A percentile compares a stretch with the other conserved stretches of the same genome.
Evolutionary conservation across 768 basidiomycete genomes (phyloP).

Genomic region (Podaxis sp.): DNA sequence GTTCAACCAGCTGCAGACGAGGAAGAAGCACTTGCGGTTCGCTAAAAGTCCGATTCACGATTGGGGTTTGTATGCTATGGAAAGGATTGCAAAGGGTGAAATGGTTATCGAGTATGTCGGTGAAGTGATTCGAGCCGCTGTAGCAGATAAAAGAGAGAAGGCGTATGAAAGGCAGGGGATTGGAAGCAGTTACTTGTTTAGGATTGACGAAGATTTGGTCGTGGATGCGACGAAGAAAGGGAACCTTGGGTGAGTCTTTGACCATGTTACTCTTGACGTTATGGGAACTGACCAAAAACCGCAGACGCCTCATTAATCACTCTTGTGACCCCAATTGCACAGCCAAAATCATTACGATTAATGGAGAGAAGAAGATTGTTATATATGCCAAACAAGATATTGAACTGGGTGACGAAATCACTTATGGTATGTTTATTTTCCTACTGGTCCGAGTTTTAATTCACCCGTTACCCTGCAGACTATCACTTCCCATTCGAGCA

Average conservation of each 20-base stretch:
- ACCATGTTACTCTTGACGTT: constrained; percentile 11
- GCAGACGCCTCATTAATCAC: constrained; percentile 95
- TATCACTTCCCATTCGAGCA: constrained; percentile 99
- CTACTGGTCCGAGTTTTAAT: neutral
- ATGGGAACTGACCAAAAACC: constrained; percentile 7
- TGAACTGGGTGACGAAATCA: constrained; percentile 96
- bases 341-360: constrained; percentile 89
- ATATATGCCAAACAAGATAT: constrained; percentile 98
- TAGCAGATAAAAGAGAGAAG: constrained; percentile 97
- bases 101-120: constrained; percentile 99
- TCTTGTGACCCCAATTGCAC: constrained; percentile 96
- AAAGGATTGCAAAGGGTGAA: constrained; percentile 88
- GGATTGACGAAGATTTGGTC: constrained; percentile 96
- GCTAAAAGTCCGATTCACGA: constrained; percentile 95
- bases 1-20: constrained; percentile 96
- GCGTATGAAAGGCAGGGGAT: constrained; percentile 96
- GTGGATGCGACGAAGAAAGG: constrained; percentile 99
- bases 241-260: constrained; percentile 82
- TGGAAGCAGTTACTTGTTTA: constrained; percentile 95
- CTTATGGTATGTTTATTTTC: constrained; percentile 71
- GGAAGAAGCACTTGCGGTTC: constrained; percentile 97
- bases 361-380: constrained; percentile 95
- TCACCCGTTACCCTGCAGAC: constrained; percentile 45
- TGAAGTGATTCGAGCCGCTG: constrained; percentile 91
- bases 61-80: constrained; percentile 98